Percentiles rank a stretch among this genome's conserved stretches.
These are phyloP conservation scores for Neoboletus subvelutipes DNA, from an alignment of 768 basidiomycete genomes.

Conservation along the genomic window DNA sequence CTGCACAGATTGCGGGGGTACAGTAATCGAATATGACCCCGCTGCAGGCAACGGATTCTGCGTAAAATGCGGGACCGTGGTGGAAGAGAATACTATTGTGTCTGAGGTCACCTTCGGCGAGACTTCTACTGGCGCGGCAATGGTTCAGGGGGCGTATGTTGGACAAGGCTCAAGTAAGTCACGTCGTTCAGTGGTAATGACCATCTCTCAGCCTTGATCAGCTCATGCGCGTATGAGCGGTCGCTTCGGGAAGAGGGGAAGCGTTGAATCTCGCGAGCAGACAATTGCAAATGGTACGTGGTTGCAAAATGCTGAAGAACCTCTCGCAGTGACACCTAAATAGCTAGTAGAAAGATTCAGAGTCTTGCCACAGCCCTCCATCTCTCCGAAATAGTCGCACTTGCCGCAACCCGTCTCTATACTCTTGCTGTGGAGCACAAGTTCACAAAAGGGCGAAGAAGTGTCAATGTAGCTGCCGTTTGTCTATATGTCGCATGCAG, in stretches of 20 bases:
- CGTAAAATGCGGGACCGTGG: conserved; percentile 81
- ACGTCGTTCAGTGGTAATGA: neutral
- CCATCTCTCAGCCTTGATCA: conserved; percentile 29
- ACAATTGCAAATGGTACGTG: conserved; percentile 82
- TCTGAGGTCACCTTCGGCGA: conserved; percentile 97
- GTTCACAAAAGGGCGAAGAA: conserved; percentile 91
- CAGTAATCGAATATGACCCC: conserved; percentile 81
- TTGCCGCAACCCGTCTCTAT: conserved; percentile 84
- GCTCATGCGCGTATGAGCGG: conserved; percentile 83
- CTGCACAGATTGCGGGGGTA: conserved; percentile 78
- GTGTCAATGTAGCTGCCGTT: conserved; percentile 91
- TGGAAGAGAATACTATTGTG: conserved; percentile 92
- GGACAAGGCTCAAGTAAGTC: conserved; percentile 85
- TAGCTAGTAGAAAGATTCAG: conserved; percentile 82
- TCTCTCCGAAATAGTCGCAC: conserved; percentile 75
- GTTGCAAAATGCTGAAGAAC: neutral
- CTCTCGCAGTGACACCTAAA: neutral
- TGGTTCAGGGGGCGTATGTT: conserved; percentile 93
- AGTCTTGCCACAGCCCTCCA: conserved; percentile 76
- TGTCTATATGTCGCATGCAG: conserved; percentile 94
- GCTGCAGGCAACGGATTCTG: conserved; percentile 87
- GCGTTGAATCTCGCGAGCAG: conserved; percentile 82
- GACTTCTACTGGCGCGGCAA: conserved; percentile 85
- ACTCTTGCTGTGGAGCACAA: conserved; percentile 92
- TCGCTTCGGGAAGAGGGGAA: conserved; percentile 77